These are phyloP conservation scores for Picea mariana DNA, from an alignment of 83 land plant species.

Conservation along the genomic window DNA sequence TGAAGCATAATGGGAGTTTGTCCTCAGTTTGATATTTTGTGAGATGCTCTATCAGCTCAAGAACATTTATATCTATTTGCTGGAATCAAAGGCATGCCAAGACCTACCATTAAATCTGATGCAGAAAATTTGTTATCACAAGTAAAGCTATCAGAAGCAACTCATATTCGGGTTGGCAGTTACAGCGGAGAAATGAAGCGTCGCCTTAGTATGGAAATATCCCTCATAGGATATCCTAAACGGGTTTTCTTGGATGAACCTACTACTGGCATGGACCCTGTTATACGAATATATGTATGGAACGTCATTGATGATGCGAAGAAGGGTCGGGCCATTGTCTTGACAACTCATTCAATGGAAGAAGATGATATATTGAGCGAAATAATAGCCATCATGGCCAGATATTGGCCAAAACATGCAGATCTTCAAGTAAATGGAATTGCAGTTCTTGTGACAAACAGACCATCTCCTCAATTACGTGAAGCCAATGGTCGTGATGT, in stretches of 20 bases:
- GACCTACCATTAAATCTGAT: conserved; percentile 44
- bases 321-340: conserved; percentile 72
- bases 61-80: conserved; percentile 82
- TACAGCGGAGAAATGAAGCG: conserved; percentile 95
- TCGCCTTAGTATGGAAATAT: conserved; percentile 79
- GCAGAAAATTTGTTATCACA: conserved; percentile 48
- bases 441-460: too few species aligned
- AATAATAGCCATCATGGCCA: conserved; percentile 81
- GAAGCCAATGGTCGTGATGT: too few species aligned
- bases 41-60: conserved; percentile 72
- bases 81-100: conserved; percentile 71
- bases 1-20: neutral
- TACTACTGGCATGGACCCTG: conserved; percentile 92
- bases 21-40: conserved; percentile 83
- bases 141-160: conserved; percentile 58
- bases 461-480: too few species aligned
- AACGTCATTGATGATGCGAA: conserved; percentile 81
- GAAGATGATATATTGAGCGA: conserved; percentile 87
- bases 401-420: conserved; percentile 40
- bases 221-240: conserved; percentile 86
- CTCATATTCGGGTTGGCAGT: conserved; percentile 59
- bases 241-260: conserved; percentile 84
- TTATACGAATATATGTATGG: conserved; percentile 83
- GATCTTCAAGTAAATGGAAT: too few species aligned
- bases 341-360: conserved; percentile 94